A percentile compares a stretch with the other conserved stretches of the same genome.
Evolutionary conservation across 192 early-diverging fungal genomes (phyloP).

Genomic region (Umbelopsis sp.): DNA sequence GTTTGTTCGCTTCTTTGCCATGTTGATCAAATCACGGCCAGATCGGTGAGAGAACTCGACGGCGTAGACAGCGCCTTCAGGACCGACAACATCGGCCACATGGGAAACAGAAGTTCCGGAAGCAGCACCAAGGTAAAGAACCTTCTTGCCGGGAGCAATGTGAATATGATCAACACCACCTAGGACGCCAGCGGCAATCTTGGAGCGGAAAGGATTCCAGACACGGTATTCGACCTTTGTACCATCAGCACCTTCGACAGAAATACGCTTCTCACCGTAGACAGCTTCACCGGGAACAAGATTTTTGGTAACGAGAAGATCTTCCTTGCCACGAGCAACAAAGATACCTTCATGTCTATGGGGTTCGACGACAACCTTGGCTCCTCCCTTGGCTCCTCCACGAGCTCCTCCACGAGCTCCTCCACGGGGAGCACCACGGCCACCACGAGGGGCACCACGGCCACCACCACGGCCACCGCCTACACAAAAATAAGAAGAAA

Average conservation of each 20-base stretch:
- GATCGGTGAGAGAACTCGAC: conserved; percentile 99
- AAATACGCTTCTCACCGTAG: conserved; percentile 98
- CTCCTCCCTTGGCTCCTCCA: conserved; percentile 84
- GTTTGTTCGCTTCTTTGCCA: conserved; percentile 99
- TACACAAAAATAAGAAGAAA: not conserved
- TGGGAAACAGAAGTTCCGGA: conserved; percentile 95
- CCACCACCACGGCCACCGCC: conserved; percentile 48
- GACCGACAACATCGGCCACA: conserved; percentile 97
- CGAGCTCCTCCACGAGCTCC: conserved; percentile 61
- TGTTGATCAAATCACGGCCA: conserved; percentile 98
- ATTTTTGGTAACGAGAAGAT: conserved; percentile 98
- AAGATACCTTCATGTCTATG: conserved; percentile 96
- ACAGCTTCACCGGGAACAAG: conserved; percentile 95
- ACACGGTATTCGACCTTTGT: conserved; percentile 98
- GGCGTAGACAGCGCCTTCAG: conserved; percentile 95
- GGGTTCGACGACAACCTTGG: conserved; percentile 96
- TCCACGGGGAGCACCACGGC: conserved; percentile 58
- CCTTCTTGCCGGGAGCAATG: conserved; percentile 95
- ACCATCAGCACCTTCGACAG: conserved; percentile 92
- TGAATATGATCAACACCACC: conserved; percentile 96
- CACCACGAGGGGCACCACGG: conserved; percentile 55
- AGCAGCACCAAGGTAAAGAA: conserved; percentile 96
- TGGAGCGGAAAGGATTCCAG: conserved; percentile 99
- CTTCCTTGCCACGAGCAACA: conserved; percentile 98
- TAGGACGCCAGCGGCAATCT: conserved; percentile 96